phyloP scores from a whole-genome alignment of 2,329 filamentous ascomycete genomes.

The Ceratocystiopsis sp. region DNA sequence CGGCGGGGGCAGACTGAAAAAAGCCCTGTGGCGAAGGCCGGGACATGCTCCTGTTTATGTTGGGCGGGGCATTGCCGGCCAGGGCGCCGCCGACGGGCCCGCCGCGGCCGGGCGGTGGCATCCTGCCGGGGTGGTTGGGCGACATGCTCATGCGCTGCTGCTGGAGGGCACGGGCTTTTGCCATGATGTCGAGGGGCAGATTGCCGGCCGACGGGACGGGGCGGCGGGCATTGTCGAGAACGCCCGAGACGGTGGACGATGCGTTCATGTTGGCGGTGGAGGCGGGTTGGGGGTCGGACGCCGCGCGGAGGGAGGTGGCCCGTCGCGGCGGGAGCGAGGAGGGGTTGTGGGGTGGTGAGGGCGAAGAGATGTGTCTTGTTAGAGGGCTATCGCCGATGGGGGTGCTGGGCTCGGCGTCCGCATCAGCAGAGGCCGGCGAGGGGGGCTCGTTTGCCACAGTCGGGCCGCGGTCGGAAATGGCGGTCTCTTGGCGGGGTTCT shows the following conservation, averaged over 20 bases:
- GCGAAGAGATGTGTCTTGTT: no score
- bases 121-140: conserved; percentile 8
- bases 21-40: conserved; percentile 32
- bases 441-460: no score
- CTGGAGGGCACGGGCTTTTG: conserved; percentile 21
- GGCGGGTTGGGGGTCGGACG: conserved; percentile 35
- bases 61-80: conserved; percentile 24
- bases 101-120: conserved; percentile 11
- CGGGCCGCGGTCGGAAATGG: no score
- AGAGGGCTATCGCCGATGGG: no score
- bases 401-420: no score
- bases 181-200: conserved; percentile 23
- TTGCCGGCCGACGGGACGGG: conserved; percentile 25
- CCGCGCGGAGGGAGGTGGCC: conserved; percentile 39
- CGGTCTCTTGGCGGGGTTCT: no score
- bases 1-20: conserved; percentile 33
- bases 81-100: conserved; percentile 1
- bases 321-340: neutral
- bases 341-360: neutral
- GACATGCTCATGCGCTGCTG: conserved; percentile 18
- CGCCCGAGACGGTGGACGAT: conserved; percentile 70
- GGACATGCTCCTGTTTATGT: conserved; percentile 16
- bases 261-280: conserved; percentile 44
- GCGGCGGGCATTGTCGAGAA: conserved; percentile 48
- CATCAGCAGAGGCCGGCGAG: no score